Evolutionary conservation across 805 yeast genomes (phyloP), one percentile per base, ranked within the genome.

Genomic region (Kuraishia molischiana): DNA sequence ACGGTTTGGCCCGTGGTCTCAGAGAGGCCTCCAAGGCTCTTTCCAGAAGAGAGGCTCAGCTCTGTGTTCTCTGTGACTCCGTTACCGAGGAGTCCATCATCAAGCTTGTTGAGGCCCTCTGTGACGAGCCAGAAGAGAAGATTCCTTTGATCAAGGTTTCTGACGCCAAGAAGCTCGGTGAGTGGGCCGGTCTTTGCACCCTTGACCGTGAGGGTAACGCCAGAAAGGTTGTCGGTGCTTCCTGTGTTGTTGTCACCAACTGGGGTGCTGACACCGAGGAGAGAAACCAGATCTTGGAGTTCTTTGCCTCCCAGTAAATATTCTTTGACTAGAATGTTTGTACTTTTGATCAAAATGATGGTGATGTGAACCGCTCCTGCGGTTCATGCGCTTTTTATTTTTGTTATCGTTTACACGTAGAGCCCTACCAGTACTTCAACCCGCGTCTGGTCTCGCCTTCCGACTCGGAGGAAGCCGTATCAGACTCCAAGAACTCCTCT

Each of bases 201-300:
- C 81, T 90, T 62, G 97, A 92, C 94, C 86, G 96, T 76, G 97
- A 92, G 62, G 99, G 98, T 76, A 87, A 90, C 79, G 96, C 97
- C 74, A 87, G 97, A 80, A 92, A 92, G 86, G 97, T 92, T 61
- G 98, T 92, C 68, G 98, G 98, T 75, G 95, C 96, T 72, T 89
- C 97, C 60, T 90, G 95, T 73, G 97, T 90, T 66, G 98, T 92
- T 61, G 85, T 92, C 79, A 89, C 85, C 81, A 82, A 87, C 95
- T 92, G 97, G 97, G 99, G 99, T 86, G 95, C 86, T 66, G 95
- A 87, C 73, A 83, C 97, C 60, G 90, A 79, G 64, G 98, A 90
- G 77, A 86, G 97, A 77, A 74, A 79, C 77, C 82, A 85, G 72
- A 80, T 92, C 67, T 79, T 92, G 70, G 94, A 87, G 72, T 89